Evolutionary conservation across 768 basidiomycete species (phyloP), one percentile per base, ranked within the genome.

Genomic region (Daedaleopsis sinensis): DNA sequence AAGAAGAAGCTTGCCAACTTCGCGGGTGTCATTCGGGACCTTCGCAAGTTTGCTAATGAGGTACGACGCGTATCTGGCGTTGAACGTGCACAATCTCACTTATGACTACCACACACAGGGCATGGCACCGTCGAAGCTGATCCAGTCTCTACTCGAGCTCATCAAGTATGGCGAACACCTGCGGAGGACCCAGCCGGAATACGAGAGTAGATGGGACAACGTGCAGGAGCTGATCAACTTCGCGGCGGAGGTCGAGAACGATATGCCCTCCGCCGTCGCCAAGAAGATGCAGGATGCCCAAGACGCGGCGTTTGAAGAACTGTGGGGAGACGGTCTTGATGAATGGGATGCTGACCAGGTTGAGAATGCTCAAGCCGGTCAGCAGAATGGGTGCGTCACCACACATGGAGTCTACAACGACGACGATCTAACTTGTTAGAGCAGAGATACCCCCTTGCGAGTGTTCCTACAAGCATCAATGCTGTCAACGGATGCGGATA

Each of bases 201-300:
- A 82, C 78, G 87, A 90, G 43, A 83, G 81, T 42, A 78, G 91
- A 42, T 90, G 89, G 91, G 90, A 94, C 73, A 96, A 96, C 71
- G 86, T 95, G 1, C 81, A 89, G 66, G 93, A 95, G 74, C 77
- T 96, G 65, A 86, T 92, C 58, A 87, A 80, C n/a, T 91, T 90
- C 65, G 89, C 90, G 9, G 85, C 78, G 57, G 86, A 90, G 59
- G 75, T 82, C 32, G 79, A 81, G 54, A 65, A 56, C 23, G 43
- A 42, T 16, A 43, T 35, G 18, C 48, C 70, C 12, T 75, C 74
- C 21, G 62, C 66, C 24, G 68, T 73, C 27, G 65, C 68, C 47
- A 55, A 64, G 38, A 46, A 61, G 48, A 58, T 61, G 58, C 65
- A 37, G 10, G 47, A 57, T 7, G 59, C 59, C 9, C 39, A 53